Percentiles rank a stretch among this genome's conserved stretches.
phyloP scores from a whole-genome alignment of 208 protist genomes.

The Borovskyia barvae region DNA sequence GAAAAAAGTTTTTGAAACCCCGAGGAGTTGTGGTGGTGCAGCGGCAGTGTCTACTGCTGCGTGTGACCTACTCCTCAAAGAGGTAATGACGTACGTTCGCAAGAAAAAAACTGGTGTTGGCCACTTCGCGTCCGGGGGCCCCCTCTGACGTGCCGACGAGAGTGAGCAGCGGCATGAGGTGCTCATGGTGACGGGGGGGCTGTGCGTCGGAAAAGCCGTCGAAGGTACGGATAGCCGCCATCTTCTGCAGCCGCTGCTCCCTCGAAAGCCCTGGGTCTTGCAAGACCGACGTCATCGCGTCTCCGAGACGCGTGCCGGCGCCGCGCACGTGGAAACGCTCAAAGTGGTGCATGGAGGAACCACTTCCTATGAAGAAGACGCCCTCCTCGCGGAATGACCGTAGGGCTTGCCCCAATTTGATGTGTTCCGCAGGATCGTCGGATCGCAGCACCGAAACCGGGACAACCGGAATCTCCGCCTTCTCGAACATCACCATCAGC shows the following conservation, averaged over 20 bases:
- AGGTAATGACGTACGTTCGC: slow-evolving; percentile 50
- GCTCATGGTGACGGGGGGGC: slow-evolving; percentile 51
- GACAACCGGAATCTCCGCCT: slow-evolving; percentile 86
- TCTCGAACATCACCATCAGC: slow-evolving; percentile 73
- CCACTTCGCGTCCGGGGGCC: slow-evolving; percentile 36
- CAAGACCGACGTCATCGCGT: slow-evolving; percentile 45
- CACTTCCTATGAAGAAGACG: slow-evolving; percentile 83
- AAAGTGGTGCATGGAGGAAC: slow-evolving; percentile 81
- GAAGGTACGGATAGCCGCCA: slow-evolving; percentile 25
- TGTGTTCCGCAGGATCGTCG: slow-evolving; percentile 65
- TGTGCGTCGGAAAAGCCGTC: slow-evolving; percentile 70
- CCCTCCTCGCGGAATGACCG: slow-evolving; percentile 58
- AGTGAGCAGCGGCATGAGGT: slow-evolving; percentile 86
- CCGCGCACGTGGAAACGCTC: slow-evolving; percentile 22
- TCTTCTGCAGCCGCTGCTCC: slow-evolving; percentile 34
- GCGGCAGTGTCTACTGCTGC: not conserved
- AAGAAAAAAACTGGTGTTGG: slow-evolving; percentile 23
- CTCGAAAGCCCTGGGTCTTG: slow-evolving; percentile 15
- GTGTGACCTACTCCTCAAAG: slow-evolving; percentile 24
- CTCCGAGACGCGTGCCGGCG: slow-evolving; percentile 49
- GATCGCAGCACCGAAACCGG: slow-evolving; percentile 67
- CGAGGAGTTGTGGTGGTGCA: not conserved
- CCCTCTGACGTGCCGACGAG: slow-evolving; percentile 44
- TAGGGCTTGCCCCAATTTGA: slow-evolving; percentile 71
- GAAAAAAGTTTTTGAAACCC: too few species aligned